Evolutionary conservation across 345 rosid genomes (phyloP).

Genomic region (Raphanus raphanistrum): DNA sequence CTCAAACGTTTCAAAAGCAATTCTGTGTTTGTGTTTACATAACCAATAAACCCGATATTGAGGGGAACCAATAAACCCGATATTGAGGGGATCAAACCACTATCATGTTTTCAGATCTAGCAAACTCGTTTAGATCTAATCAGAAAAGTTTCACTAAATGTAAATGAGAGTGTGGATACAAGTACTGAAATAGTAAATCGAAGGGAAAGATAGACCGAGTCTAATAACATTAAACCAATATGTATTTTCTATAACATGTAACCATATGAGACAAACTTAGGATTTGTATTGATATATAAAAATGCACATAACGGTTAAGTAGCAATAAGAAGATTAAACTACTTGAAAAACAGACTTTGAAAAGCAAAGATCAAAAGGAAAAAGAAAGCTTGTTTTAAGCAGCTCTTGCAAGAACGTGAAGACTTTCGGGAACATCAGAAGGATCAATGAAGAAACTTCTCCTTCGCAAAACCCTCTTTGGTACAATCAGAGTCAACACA

Average conservation of each 20-base stretch:
- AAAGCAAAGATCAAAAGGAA: background rate
- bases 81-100: background rate
- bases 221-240: background rate
- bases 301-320: background rate
- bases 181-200: background rate
- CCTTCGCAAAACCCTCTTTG: slow-evolving; percentile 49
- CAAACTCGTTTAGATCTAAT: background rate
- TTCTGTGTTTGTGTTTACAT: background rate
- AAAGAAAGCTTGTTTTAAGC: slow-evolving; percentile 41
- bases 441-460: slow-evolving; percentile 56
- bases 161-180: background rate
- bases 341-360: background rate
- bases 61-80: background rate
- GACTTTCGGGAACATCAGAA: slow-evolving; percentile 49
- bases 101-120: background rate
- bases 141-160: background rate
- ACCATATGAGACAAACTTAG: background rate
- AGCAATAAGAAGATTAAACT: background rate
- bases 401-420: slow-evolving; percentile 74
- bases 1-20: background rate
- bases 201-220: background rate
- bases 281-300: background rate
- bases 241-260: background rate
- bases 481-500: slow-evolving; percentile 63
- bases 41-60: background rate